Conservation (phyloP, 345 rosid species). For the Brassica incana region DNA sequence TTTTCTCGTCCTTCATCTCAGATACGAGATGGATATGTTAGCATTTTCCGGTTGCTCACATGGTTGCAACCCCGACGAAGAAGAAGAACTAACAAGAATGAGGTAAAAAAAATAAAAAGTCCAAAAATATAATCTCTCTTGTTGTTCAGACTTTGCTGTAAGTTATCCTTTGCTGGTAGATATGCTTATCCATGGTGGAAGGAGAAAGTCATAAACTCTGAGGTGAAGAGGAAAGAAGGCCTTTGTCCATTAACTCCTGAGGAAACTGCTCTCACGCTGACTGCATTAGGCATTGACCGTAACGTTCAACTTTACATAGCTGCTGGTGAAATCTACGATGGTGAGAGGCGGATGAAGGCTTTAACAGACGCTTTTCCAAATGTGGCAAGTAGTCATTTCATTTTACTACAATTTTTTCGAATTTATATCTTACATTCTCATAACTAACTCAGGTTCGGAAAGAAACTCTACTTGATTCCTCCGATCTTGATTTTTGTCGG, state of each 20-base stretch:
- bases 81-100: slow-evolving; percentile 80
- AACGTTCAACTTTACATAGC: slow-evolving; percentile 88
- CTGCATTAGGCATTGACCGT: slow-evolving; percentile 71
- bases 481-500: slow-evolving; percentile 66
- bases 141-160: slow-evolving; percentile 1
- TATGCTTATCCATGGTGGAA: slow-evolving; percentile 90
- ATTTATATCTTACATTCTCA: not conserved
- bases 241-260: slow-evolving; percentile 95
- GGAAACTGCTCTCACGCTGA: slow-evolving; percentile 81
- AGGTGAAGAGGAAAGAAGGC: slow-evolving; percentile 83
- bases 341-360: slow-evolving; percentile 67
- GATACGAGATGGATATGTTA: slow-evolving; percentile 98
- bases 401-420: not conserved
- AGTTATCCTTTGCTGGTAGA: slow-evolving; percentile 39
- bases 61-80: slow-evolving; percentile 79
- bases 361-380: slow-evolving; percentile 70
- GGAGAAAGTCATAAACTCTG: slow-evolving; percentile 81
- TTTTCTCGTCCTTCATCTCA: slow-evolving; percentile 85
- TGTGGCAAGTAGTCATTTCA: slow-evolving; percentile 54
- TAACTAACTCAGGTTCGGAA: slow-evolving; percentile 67
- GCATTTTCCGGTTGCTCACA: slow-evolving; percentile 96
- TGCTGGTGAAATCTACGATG: slow-evolving; percentile 94
- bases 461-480: slow-evolving; percentile 65
- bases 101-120: slow-evolving; percentile 45
- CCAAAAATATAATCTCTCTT: not conserved